Conservation (phyloP, 352 stramenopile species). For the Nothophytophthora sp. region DNA sequence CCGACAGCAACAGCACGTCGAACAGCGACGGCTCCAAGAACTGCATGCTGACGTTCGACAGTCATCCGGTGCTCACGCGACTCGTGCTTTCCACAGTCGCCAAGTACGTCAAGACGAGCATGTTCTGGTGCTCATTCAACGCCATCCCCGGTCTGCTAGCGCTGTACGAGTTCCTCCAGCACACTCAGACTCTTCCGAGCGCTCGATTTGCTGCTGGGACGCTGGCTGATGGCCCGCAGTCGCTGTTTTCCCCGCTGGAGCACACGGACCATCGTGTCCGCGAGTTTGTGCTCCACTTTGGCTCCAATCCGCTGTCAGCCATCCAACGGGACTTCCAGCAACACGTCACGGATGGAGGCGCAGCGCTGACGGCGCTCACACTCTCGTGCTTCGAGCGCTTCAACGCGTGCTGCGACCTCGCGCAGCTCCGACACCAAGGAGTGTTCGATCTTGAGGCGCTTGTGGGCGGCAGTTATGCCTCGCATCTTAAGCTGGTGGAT, state of each 20-base stretch:
- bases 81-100: slow-evolving; percentile 53
- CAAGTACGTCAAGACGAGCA: slow-evolving; percentile 62
- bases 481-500: slow-evolving; percentile 21
- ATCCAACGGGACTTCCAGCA: slow-evolving; percentile 62
- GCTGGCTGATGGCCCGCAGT: too few relatives aligned
- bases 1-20: slow-evolving; percentile 19
- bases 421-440: slow-evolving; percentile 47
- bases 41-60: slow-evolving; percentile 43
- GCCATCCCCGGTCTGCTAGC: slow-evolving; percentile 45
- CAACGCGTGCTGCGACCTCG: slow-evolving; percentile 47
- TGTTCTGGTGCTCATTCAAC: slow-evolving; percentile 57
- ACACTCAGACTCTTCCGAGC: slow-evolving; percentile 8
- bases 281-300: slow-evolving; percentile 66
- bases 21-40: too few relatives aligned
- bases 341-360: slow-evolving; percentile 26
- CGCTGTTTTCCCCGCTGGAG: slow-evolving; percentile 38
- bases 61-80: slow-evolving; percentile 49
- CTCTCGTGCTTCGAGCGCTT: slow-evolving; percentile 63
- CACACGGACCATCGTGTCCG: slow-evolving; percentile 38
- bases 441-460: slow-evolving; percentile 51
- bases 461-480: slow-evolving; percentile 27
- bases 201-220: not conserved
- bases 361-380: slow-evolving; percentile 33
- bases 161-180: slow-evolving; percentile 42
- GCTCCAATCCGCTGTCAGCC: slow-evolving; percentile 50